These are phyloP conservation scores for Rhypophila decipiens DNA, from an alignment of 495 filamentous ascomycete genomes.

Conservation along the genomic window DNA sequence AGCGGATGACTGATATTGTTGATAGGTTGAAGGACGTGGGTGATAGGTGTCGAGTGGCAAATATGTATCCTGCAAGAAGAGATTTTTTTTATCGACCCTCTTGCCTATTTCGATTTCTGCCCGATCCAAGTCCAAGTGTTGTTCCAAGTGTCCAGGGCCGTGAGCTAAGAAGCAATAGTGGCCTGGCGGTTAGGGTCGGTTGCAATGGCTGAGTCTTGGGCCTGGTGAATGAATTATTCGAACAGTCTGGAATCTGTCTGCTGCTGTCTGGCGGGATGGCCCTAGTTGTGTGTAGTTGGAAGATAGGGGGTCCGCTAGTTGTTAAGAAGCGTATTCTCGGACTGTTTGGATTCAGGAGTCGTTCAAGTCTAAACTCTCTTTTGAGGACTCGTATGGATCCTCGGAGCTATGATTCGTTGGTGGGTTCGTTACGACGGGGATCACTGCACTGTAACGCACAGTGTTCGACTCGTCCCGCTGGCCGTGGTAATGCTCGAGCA, in stretches of 20 bases:
- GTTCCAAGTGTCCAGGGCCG: neutral
- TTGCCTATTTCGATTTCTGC: slow-evolving; percentile 1
- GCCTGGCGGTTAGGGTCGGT: neutral
- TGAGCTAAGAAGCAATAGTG: slow-evolving; percentile 1
- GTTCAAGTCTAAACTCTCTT: too few species aligned
- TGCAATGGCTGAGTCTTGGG: neutral
- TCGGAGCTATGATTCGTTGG: too few species aligned
- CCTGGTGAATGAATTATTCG: too few species aligned
- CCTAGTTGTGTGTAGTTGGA: too few species aligned
- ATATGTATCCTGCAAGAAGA: slow-evolving; percentile 26
- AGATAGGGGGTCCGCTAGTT: too few species aligned
- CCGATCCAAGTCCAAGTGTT: slow-evolving; percentile 6
- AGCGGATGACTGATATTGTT: neutral
- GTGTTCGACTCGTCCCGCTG: too few species aligned
- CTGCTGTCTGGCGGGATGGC: too few species aligned
- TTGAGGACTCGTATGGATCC: too few species aligned
- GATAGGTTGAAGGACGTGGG: slow-evolving; percentile 5
- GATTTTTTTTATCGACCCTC: slow-evolving; percentile 15
- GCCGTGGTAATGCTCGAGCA: neutral
- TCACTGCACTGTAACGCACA: neutral
- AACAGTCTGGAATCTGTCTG: too few species aligned
- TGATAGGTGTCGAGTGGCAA: slow-evolving; percentile 26
- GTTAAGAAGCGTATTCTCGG: too few species aligned
- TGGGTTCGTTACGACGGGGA: neutral
- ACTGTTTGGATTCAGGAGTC: too few species aligned